Conservation (phyloP, 23 red algal species). For the Porphyridium purpureum region DNA sequence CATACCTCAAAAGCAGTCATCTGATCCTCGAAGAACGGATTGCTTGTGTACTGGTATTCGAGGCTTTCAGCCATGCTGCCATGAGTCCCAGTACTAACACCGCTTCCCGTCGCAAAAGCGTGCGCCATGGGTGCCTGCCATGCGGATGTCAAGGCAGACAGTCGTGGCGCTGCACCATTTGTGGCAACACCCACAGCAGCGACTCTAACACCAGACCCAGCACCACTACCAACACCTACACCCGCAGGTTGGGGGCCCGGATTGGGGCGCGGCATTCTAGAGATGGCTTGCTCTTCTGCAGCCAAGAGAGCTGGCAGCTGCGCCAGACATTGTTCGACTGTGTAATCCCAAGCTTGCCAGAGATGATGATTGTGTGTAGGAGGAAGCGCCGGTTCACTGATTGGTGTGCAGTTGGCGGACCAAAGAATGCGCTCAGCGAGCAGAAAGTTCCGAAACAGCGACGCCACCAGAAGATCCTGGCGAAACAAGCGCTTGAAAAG, state of each 20-base stretch:
- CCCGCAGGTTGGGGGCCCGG: too few species aligned
- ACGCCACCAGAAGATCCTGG: slow-evolving; percentile 79
- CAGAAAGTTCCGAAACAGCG: slow-evolving; percentile 85
- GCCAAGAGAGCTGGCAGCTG: slow-evolving; percentile 69
- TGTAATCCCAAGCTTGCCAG: slow-evolving; percentile 82
- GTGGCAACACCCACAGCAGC: too few species aligned
- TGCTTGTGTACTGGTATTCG: background rate
- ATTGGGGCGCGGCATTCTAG: too few species aligned
- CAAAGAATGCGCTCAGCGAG: slow-evolving; percentile 80
- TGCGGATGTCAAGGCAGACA: too few species aligned
- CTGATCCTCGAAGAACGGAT: slow-evolving; percentile 78
- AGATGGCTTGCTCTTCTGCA: slow-evolving; percentile 6
- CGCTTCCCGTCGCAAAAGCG: too few species aligned
- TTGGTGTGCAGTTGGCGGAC: slow-evolving; percentile 50
- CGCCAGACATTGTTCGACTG: slow-evolving; percentile 73
- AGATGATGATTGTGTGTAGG: slow-evolving; percentile 58
- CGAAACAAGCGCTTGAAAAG: slow-evolving; percentile 77
- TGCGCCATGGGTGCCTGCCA: too few species aligned
- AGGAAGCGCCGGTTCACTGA: slow-evolving; percentile 43
- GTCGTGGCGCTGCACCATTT: too few species aligned
- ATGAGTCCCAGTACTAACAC: too few species aligned
- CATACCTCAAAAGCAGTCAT: slow-evolving; percentile 85
- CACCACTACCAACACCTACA: too few species aligned
- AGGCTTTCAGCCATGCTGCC: background rate
- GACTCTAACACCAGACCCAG: too few species aligned